Conservation (phyloP, 495 filamentous ascomycete species). For the Penicillium egyptiacum region DNA sequence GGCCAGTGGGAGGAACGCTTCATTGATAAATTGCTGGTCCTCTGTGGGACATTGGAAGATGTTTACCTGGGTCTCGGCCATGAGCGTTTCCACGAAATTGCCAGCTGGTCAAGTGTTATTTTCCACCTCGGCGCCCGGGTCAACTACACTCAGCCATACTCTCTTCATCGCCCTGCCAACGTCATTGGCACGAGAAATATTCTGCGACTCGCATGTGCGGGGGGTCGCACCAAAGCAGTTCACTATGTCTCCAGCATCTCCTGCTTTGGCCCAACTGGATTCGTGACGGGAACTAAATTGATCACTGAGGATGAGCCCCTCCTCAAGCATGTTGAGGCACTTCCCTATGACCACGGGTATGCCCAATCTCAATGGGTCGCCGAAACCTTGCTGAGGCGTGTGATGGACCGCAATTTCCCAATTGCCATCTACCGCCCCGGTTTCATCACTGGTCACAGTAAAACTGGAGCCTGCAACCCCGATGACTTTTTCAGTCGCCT, state of each 20-base stretch:
- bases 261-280: slow-evolving; percentile 21
- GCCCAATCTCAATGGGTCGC: slow-evolving; percentile 29
- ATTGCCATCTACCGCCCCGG: slow-evolving; percentile 26
- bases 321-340: too few species aligned
- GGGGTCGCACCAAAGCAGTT: slow-evolving; percentile 5
- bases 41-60: too few species aligned
- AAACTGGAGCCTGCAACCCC: slow-evolving; percentile 19
- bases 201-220: too few species aligned
- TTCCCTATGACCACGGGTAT: slow-evolving; percentile 22
- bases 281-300: background rate
- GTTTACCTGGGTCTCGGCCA: background rate
- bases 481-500: slow-evolving; percentile 26
- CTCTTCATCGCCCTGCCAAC: slow-evolving; percentile 19
- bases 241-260: slow-evolving; percentile 23
- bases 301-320: too few species aligned
- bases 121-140: slow-evolving; percentile 22
- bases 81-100: slow-evolving; percentile 17
- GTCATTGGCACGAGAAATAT: slow-evolving; percentile 12
- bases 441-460: slow-evolving; percentile 22
- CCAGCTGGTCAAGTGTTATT: slow-evolving; percentile 23
- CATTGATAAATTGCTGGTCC: too few species aligned
- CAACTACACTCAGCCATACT: slow-evolving; percentile 27
- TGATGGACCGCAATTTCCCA: slow-evolving; percentile 18
- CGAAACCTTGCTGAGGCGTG: slow-evolving; percentile 20
- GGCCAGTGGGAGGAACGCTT: too few species aligned